These are phyloP conservation scores for Penicillium olsonii DNA, from an alignment of 2,329 filamentous ascomycete genomes.

Conservation along the genomic window DNA sequence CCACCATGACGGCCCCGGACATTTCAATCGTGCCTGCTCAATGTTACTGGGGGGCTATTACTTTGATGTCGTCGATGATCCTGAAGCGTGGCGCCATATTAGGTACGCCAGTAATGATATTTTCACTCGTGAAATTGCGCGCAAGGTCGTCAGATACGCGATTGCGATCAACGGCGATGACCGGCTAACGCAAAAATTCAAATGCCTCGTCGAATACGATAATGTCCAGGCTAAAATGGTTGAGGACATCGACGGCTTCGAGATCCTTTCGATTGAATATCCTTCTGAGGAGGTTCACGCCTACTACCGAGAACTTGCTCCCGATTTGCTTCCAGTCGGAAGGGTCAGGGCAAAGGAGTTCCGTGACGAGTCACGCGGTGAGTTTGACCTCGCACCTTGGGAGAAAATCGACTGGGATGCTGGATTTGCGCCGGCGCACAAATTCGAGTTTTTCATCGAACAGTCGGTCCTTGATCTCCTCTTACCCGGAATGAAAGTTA, in stretches of 20 bases:
- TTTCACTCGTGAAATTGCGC: slow-evolving; percentile 50
- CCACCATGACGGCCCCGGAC: slow-evolving; percentile 62
- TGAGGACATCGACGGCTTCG: slow-evolving; percentile 59
- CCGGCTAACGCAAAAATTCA: slow-evolving; percentile 43
- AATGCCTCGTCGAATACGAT: slow-evolving; percentile 33
- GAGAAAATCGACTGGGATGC: slow-evolving; percentile 30
- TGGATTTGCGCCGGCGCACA: slow-evolving; percentile 20
- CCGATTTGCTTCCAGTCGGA: slow-evolving; percentile 54
- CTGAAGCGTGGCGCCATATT: slow-evolving; percentile 14
- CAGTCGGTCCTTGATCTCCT: slow-evolving; percentile 56
- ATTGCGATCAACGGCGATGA: slow-evolving; percentile 48
- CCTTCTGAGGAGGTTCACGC: slow-evolving; percentile 48
- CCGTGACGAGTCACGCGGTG: slow-evolving; percentile 44
- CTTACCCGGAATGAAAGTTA: slow-evolving; percentile 66
- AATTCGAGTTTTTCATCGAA: slow-evolving; percentile 68
- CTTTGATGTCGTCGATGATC: slow-evolving; percentile 44
- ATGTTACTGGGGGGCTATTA: slow-evolving; percentile 64
- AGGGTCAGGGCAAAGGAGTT: slow-evolving; percentile 55
- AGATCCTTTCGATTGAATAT: slow-evolving; percentile 57
- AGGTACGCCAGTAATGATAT: background rate
- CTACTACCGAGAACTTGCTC: slow-evolving; percentile 50
- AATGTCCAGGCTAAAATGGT: slow-evolving; percentile 45
- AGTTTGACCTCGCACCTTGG: slow-evolving; percentile 38
- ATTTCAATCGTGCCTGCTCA: slow-evolving; percentile 77
- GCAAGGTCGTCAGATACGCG: slow-evolving; percentile 53